A percentile compares a stretch with the other conserved stretches of the same genome.
phyloP scores from a whole-genome alignment of 2,329 filamentous ascomycete species.

The Fusarium armeniacum region DNA sequence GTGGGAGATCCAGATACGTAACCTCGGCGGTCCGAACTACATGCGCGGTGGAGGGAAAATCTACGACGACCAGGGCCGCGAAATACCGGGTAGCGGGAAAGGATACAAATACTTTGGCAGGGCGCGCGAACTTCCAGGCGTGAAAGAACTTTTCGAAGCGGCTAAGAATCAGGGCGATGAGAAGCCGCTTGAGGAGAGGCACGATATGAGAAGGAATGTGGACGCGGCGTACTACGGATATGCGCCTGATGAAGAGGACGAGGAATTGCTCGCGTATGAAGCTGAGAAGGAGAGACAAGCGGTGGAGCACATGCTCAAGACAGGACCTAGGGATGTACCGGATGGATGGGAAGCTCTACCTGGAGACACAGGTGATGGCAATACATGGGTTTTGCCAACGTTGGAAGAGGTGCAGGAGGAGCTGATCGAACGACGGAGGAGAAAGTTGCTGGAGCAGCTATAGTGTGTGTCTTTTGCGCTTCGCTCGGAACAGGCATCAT shows the following conservation, averaged over 20 bases:
- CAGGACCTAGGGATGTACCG: slow-evolving; percentile 69
- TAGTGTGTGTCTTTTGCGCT: slow-evolving; percentile 42
- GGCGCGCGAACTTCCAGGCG: slow-evolving; percentile 89
- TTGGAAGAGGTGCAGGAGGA: slow-evolving; percentile 95
- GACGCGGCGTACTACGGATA: slow-evolving; percentile 98
- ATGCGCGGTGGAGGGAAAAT: slow-evolving; percentile 80
- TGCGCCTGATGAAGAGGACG: slow-evolving; percentile 91
- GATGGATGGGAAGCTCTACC: slow-evolving; percentile 88
- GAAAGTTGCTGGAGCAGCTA: slow-evolving; percentile 87
- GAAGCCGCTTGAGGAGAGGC: slow-evolving; percentile 75
- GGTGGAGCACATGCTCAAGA: slow-evolving; percentile 73
- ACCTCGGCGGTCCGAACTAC: slow-evolving; percentile 97
- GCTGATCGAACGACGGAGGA: slow-evolving; percentile 85
- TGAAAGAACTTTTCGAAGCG: slow-evolving; percentile 95
- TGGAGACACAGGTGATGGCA: slow-evolving; percentile 86
- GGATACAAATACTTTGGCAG: slow-evolving; percentile 96
- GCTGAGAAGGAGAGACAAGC: slow-evolving; percentile 86
- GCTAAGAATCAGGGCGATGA: slow-evolving; percentile 72
- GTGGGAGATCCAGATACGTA: slow-evolving; percentile 97
- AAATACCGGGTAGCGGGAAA: slow-evolving; percentile 82
- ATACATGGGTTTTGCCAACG: slow-evolving; percentile 85
- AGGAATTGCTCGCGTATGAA: slow-evolving; percentile 84
- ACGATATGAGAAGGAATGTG: slow-evolving; percentile 80
- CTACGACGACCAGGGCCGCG: slow-evolving; percentile 80
- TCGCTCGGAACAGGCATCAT: too few species aligned